Evolutionary conservation across 73 alveolate species (phyloP).

Genomic region (Diophrys sp.): DNA sequence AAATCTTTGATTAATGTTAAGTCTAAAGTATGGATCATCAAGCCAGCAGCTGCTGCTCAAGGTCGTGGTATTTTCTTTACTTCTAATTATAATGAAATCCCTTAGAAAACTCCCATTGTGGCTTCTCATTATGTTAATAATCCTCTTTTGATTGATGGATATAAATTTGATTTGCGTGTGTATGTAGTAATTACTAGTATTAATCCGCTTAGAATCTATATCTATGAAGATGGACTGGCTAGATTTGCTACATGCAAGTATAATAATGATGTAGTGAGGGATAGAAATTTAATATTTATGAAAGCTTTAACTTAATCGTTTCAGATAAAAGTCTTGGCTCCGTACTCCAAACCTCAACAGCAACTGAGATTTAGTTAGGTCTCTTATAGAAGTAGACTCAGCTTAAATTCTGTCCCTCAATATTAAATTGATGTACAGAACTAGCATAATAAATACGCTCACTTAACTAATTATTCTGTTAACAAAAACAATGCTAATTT

Average conservation of each 20-base stretch:
- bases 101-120: constrained; percentile 52
- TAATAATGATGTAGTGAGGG: constrained; percentile 31
- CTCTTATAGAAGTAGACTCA: no score
- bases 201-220: constrained; percentile 73
- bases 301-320: no score
- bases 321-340: no score
- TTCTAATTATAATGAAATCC: constrained; percentile 56
- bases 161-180: constrained; percentile 81
- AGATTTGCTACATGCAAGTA: constrained; percentile 83
- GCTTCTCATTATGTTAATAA: constrained; percentile 74
- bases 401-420: no score
- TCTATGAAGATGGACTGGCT: constrained; percentile 81
- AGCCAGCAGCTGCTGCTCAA: constrained; percentile 78
- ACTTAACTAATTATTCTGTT: constrained; percentile 12
- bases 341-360: no score
- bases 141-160: constrained; percentile 71
- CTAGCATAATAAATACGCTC: constrained; percentile 13
- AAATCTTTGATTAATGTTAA: no score
- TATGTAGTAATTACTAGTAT: constrained; percentile 80
- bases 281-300: no score
- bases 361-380: no score
- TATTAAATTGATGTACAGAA: no score
- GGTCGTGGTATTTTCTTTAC: constrained; percentile 86
- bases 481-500: constrained; percentile 24
- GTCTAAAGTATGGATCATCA: constrained; percentile 66